Evolutionary conservation across 208 protist species (phyloP), one percentile per base, ranked within the genome.

Genomic region (Trypanosoma cruzi): DNA sequence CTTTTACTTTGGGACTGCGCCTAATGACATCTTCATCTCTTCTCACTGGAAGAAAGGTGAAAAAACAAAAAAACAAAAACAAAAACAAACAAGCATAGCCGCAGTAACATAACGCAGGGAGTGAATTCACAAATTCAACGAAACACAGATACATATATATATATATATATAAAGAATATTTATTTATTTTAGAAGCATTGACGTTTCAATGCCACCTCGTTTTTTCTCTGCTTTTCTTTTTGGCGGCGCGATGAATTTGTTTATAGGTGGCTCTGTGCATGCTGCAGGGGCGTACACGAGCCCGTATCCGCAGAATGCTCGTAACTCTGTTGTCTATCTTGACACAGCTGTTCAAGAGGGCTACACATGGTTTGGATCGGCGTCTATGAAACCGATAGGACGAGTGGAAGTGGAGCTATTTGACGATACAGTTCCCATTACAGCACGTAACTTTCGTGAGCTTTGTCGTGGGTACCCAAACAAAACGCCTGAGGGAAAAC

Each of bases 331-430:
- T 42, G 89, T 96, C n/a, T 97, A 84, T 64, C 85, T 98, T 64
- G 90, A 97, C 58, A 78, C 97, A 13, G 84, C 64, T 0, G 64
- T 81, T 55, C 65, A 80, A 34, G 63, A 73, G 31, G 65, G 80
- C 7, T 50, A 64, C 37, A 78, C 88, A 18, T 86, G 89, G 73
- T 90, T 89, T 60, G 82, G 79, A 22, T 50, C 71, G 32, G n/a
- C 74, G 14, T 54, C 68, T 4, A 64, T 70, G 16, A 64, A 81
- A 28, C 54, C 81, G 26, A 86, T 96, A 40, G 97, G 97, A 22
- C 86, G 93, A 24, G 83, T 98, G 14, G 96, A 98, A 69, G 88
- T 98, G 18, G 97, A 98, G 75, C 79, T 98, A 6, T 98, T 97
- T 66, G 89, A 95, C 70, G 88, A 98, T 73, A 92, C 86, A 24